Conservation (phyloP, 768 basidiomycete species). For the Rhizopogon rudus region DNA sequence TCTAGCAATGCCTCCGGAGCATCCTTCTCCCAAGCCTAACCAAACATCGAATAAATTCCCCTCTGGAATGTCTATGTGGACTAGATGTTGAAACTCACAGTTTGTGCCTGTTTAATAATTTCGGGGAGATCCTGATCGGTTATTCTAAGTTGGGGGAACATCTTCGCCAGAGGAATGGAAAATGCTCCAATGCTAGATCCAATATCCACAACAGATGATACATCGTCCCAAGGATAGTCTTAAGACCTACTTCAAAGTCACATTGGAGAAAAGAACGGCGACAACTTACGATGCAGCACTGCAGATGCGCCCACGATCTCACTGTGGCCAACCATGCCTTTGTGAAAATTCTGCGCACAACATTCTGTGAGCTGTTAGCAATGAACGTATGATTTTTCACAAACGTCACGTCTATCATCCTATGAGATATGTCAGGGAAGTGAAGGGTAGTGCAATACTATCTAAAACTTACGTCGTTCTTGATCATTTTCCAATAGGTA, state of each 20-base stretch:
- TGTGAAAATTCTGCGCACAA: conserved; percentile 14
- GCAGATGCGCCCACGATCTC: conserved; percentile 17
- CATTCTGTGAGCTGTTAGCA: background rate
- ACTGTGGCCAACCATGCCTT: conserved; percentile 17
- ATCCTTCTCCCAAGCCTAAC: conserved; percentile 10
- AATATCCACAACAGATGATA: conserved; percentile 23
- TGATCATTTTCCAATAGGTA: conserved; percentile 19
- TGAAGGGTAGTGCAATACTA: background rate
- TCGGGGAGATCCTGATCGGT: conserved; percentile 25
- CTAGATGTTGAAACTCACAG: conserved; percentile 6
- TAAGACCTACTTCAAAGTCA: background rate
- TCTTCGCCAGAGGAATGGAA: conserved; percentile 21
- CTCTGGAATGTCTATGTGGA: background rate
- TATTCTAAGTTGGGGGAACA: conserved; percentile 22
- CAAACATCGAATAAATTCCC: background rate
- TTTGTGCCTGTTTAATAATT: conserved; percentile 15
- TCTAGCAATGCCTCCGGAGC: conserved; percentile 15
- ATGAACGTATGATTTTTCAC: background rate
- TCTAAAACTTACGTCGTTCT: conserved; percentile 11
- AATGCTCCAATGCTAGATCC: conserved; percentile 23
- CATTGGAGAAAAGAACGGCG: background rate
- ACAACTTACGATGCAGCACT: conserved; percentile 16
- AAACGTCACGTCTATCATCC: conserved; percentile 14
- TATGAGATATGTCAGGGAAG: background rate
- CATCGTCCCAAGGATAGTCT: conserved; percentile 16